These are phyloP conservation scores for Oryza rufipogon DNA, from an alignment of 176 grass and related monocot species.

Conservation along the genomic window DNA sequence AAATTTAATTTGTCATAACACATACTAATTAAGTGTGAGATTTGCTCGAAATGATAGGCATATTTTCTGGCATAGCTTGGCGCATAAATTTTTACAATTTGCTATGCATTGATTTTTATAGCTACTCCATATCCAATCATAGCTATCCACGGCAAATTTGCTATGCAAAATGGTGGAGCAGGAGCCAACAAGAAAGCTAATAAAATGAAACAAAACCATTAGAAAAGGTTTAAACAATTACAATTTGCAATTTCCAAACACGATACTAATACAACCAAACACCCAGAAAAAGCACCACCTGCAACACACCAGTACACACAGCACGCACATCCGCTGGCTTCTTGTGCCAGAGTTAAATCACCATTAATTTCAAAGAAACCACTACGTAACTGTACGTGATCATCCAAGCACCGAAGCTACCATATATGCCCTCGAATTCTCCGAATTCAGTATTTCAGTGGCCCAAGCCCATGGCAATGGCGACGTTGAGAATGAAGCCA, in stretches of 20 bases:
- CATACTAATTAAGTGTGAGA: too few species aligned
- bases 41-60: too few species aligned
- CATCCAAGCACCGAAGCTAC: not conserved
- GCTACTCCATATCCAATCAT: too few species aligned
- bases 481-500: slow-evolving; percentile 14
- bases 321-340: slow-evolving; percentile 34
- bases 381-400: not conserved
- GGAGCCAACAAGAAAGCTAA: not conserved
- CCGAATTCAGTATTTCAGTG: slow-evolving; percentile 24
- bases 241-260: slow-evolving; percentile 2
- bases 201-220: not conserved
- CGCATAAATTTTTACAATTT: too few species aligned
- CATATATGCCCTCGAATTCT: not conserved
- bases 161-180: not conserved
- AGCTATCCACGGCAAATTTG: not conserved
- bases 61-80: too few species aligned
- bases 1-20: too few species aligned
- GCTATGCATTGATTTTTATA: too few species aligned
- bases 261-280: not conserved
- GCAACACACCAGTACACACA: slow-evolving; percentile 7
- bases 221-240: not conserved
- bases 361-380: not conserved
- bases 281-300: slow-evolving; percentile 10
- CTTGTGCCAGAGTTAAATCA: slow-evolving; percentile 7
- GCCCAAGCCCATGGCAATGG: slow-evolving; percentile 31